Base-by-base conservation (phyloP, 2,329 filamentous ascomycete species). In the Botrytis medusae region DNA sequence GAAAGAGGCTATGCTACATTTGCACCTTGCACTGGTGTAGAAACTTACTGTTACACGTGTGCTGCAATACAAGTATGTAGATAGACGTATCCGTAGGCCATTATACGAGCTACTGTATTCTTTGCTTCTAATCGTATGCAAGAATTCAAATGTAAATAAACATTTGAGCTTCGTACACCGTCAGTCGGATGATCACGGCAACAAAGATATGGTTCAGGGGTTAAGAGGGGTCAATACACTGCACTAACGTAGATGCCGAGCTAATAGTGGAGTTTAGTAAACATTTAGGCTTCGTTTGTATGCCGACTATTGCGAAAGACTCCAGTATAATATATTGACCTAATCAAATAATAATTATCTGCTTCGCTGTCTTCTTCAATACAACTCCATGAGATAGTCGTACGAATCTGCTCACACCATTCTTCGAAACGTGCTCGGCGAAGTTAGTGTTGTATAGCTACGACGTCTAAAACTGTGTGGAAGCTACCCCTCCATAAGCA, bases 1-100 rank as follows among this genome's bases (percentile, higher is more conserved):
- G 62, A 67, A 54, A 16, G 25, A 54, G 64, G 64, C 64, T 68
- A 54, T 68, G 62, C 62, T 64, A 34, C 44, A 32, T 46, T 18
- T 29, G 62, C 34, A 54, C 25, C 16, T 54, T 68, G 37, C 16
- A 68, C 51, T 68, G 64, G 48, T 29, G 34, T 32, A 20, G n/a
- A 20, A 68, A 25, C 6, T 6, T 32, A n/a, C 40, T 7, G 2
- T 51, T 22, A 6, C 20, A 51, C 18, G 18, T 6, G 32, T 51
- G 63, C 51, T 51, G 63, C 32, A 51, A 37, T 51, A 22, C 46
- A n/a, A 54, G 44, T 48, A n/a, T 37, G 34, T 37, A 46, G 20
- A 32, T 46, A 16, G n/a, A 37, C 48, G n/a, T 51, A n/a, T 51
- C 48, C 20, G 63, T n/a, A 48, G 44, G 20, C 20, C 9, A 10